phyloP scores from a whole-genome alignment of 768 basidiomycete species.

The Phlegmacium glaucopus region DNA sequence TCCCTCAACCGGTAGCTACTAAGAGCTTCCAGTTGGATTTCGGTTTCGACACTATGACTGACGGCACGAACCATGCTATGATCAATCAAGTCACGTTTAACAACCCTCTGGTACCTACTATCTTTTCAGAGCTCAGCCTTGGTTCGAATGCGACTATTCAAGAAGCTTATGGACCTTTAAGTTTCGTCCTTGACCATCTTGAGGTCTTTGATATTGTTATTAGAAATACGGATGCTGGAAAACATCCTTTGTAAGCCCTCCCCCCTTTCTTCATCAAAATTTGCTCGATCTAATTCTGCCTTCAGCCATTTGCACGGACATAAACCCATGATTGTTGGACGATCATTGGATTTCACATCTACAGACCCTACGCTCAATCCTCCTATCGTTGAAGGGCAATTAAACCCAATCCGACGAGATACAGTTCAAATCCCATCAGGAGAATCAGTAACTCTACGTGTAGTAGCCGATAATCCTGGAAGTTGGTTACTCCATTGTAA shows the following conservation, averaged over 20 bases:
- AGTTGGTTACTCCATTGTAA: constrained; percentile 82
- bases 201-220: constrained; percentile 78
- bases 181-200: constrained; percentile 70
- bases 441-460: constrained; percentile 67
- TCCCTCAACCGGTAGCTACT: constrained; percentile 49
- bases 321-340: constrained; percentile 77
- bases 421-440: constrained; percentile 74
- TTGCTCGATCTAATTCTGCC: background rate
- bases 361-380: constrained; percentile 78
- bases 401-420: constrained; percentile 91
- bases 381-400: constrained; percentile 69
- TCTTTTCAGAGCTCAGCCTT: constrained; percentile 75
- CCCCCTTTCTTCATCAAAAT: constrained; percentile 1
- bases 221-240: constrained; percentile 67
- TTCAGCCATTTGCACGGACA: constrained; percentile 89
- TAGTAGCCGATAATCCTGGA: constrained; percentile 91
- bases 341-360: constrained; percentile 66
- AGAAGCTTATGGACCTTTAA: constrained; percentile 75
- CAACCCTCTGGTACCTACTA: constrained; percentile 65
- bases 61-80: constrained; percentile 83
- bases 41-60: constrained; percentile 78
- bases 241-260: constrained; percentile 79
- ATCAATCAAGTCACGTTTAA: constrained; percentile 73
- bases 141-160: constrained; percentile 66
- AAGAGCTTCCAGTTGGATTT: constrained; percentile 68